Percentiles rank a stretch among this genome's conserved stretches.
Conservation (phyloP, 805 yeast genomes). For the Metschnikowia santaceciliae region DNA sequence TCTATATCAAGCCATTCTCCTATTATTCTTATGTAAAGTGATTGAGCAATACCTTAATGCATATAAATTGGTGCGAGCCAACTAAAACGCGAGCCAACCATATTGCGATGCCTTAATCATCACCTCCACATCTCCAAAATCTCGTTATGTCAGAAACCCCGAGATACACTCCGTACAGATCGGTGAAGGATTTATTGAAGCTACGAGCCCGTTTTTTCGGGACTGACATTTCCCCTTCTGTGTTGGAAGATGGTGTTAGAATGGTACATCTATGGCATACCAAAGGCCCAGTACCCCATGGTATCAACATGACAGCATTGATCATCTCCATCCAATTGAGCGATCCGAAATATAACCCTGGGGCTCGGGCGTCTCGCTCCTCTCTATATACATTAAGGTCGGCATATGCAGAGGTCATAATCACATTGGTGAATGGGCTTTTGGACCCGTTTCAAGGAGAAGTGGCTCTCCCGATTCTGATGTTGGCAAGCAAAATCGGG, state of each 20-base stretch:
- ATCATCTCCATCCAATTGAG: conserved; percentile 47
- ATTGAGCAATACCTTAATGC: neutral
- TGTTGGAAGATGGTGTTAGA: conserved; percentile 8
- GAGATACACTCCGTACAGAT: conserved; percentile 11
- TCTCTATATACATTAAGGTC: conserved; percentile 28
- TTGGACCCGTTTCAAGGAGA: conserved; percentile 81
- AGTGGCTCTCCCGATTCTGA: conserved; percentile 74
- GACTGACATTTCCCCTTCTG: neutral
- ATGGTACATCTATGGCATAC: conserved; percentile 50
- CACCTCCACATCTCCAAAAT: neutral
- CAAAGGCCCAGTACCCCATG: conserved; percentile 68
- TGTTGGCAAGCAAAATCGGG: conserved; percentile 61
- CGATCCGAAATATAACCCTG: conserved; percentile 28
- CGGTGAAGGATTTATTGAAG: conserved; percentile 8
- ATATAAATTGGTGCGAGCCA: neutral
- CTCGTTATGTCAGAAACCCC: neutral
- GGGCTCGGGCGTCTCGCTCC: neutral
- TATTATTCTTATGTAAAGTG: neutral
- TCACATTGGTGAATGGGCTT: conserved; percentile 86
- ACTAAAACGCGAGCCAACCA: neutral
- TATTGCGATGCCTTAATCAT: neutral
- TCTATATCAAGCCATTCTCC: neutral
- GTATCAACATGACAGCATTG: conserved; percentile 61
- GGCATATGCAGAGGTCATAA: conserved; percentile 68
- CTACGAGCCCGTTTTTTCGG: conserved; percentile 9